These are phyloP conservation scores for Claviceps spartinae DNA, from an alignment of 2,329 filamentous ascomycete genomes.

Conservation along the genomic window DNA sequence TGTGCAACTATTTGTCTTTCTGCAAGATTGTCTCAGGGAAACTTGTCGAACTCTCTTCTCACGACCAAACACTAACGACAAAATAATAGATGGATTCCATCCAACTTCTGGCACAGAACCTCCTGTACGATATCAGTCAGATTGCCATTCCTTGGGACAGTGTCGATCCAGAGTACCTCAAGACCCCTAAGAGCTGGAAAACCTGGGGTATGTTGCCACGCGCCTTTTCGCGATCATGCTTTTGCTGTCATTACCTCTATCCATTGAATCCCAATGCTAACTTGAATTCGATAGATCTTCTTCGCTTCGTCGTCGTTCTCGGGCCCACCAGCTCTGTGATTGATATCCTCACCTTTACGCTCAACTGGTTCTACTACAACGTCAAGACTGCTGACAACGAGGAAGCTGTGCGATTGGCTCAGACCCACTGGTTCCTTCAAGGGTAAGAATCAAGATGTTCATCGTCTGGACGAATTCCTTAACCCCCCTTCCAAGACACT, in stretches of 20 bases:
- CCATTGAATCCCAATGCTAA: not conserved
- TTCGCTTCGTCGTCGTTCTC: conserved; percentile 15
- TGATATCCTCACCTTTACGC: conserved; percentile 13
- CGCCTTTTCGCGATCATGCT: not conserved
- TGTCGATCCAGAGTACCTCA: conserved; percentile 15
- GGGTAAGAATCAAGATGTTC: conserved; percentile 6
- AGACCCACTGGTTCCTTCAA: conserved; percentile 17
- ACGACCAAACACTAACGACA: not conserved
- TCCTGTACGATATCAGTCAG: conserved; percentile 17
- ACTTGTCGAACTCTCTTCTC: no score
- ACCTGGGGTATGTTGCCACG: conserved; percentile 5
- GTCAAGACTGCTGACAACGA: conserved; percentile 8
- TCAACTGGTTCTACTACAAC: conserved; percentile 14
- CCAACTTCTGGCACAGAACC: conserved; percentile 16
- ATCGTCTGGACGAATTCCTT: not conserved
- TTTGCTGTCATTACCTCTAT: not conserved
- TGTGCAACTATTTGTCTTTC: not conserved
- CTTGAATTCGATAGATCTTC: conserved; percentile 11
- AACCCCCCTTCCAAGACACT: no score
- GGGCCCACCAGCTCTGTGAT: conserved; percentile 17
- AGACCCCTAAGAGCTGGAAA: conserved; percentile 14
- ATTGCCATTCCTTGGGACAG: conserved; percentile 18
- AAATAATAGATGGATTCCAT: conserved; percentile 12
- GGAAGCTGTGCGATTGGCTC: conserved; percentile 9
- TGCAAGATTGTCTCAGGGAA: no score